These are phyloP conservation scores for Cenchrus americanus DNA, from an alignment of 176 grass and related monocot genomes.

Conservation along the genomic window DNA sequence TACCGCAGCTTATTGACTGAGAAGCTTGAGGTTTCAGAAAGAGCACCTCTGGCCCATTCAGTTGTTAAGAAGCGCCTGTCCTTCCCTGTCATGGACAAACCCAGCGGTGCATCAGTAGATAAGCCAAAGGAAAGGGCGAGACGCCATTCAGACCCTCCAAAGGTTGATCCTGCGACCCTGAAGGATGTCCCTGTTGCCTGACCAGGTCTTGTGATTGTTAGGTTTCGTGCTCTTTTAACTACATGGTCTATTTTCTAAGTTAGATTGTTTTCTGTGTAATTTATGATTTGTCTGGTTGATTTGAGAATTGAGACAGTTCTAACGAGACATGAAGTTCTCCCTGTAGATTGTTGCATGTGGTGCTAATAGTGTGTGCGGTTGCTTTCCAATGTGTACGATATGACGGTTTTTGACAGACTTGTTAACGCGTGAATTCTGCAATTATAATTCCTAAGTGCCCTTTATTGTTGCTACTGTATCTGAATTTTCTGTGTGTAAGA, in stretches of 20 bases:
- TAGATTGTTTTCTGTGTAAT: constrained; percentile 42
- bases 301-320: constrained; percentile 37
- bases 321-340: constrained; percentile 23
- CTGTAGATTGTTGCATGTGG: constrained; percentile 31
- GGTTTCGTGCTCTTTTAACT: constrained; percentile 14
- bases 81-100: constrained; percentile 65
- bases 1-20: constrained; percentile 56
- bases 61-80: constrained; percentile 78
- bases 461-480: neutral
- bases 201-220: constrained; percentile 43
- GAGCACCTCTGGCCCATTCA: constrained; percentile 51
- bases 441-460: neutral
- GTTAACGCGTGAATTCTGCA: neutral
- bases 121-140: constrained; percentile 48
- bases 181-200: constrained; percentile 52
- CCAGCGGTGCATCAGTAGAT: constrained; percentile 14
- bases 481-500: neutral
- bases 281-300: constrained; percentile 49
- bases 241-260: constrained; percentile 41
- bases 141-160: constrained; percentile 68
- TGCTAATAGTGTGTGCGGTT: constrained; percentile 17
- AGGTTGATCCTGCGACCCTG: constrained; percentile 62
- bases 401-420: neutral
- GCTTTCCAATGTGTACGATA: constrained; percentile 31
- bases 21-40: constrained; percentile 58